phyloP scores from a whole-genome alignment of 192 early-diverging fungal species.

The Coemansia javaensis region DNA sequence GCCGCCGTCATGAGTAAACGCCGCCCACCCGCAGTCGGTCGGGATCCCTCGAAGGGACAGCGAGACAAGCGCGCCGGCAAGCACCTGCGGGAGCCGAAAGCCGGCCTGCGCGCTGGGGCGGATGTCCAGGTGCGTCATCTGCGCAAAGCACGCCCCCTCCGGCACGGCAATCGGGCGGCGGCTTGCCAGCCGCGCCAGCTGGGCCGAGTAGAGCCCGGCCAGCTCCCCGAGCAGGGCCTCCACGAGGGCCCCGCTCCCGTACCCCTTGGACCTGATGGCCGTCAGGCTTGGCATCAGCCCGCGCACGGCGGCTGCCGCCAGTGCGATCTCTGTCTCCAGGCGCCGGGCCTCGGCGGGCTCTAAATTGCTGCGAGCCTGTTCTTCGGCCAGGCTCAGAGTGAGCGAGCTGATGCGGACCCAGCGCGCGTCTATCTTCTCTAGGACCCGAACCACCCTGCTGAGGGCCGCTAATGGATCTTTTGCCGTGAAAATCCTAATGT shows the following conservation, averaged over 20 bases:
- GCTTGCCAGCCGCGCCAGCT: background rate
- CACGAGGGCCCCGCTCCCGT: background rate
- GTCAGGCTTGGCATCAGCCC: background rate
- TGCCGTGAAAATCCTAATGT: slow-evolving; percentile 1
- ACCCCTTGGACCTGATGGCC: slow-evolving; percentile 1
- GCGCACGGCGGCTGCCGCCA: background rate
- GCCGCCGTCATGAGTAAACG: background rate
- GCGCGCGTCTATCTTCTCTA: background rate
- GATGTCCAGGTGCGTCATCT: slow-evolving; percentile 2
- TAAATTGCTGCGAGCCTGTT: background rate
- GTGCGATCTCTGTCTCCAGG: background rate
- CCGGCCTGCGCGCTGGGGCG: background rate
- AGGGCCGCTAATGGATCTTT: background rate
- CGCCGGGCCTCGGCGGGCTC: too few relatives aligned
- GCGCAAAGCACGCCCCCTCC: background rate
- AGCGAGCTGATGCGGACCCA: slow-evolving; percentile 5
- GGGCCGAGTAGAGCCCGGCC: background rate
- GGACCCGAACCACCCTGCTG: background rate
- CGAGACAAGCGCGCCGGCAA: background rate
- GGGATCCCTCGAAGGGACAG: slow-evolving; percentile 5
- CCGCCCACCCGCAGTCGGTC: background rate
- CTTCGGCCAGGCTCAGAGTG: background rate
- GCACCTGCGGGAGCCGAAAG: background rate
- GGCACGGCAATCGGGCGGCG: background rate
- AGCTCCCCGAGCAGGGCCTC: background rate